These are phyloP conservation scores for Uronychia binucleata DNA, from an alignment of 73 alveolate species.

Conservation along the genomic window DNA sequence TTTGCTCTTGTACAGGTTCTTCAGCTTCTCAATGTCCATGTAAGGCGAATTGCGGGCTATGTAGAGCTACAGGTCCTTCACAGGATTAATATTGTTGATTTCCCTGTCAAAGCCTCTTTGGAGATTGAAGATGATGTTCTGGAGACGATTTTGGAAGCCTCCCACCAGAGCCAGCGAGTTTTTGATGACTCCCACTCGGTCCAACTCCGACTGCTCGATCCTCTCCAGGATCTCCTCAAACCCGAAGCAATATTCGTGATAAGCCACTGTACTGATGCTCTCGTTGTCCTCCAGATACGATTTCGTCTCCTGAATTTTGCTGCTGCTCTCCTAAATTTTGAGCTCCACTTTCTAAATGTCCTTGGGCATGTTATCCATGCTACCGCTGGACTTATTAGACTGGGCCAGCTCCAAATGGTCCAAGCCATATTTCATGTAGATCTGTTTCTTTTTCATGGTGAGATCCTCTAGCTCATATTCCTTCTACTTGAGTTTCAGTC, in stretches of 20 bases:
- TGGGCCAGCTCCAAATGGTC: neutral
- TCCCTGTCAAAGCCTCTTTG: constrained; percentile 46
- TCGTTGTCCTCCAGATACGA: constrained; percentile 2
- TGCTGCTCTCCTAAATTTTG: constrained; percentile 10
- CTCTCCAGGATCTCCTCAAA: constrained; percentile 41
- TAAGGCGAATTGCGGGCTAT: constrained; percentile 34
- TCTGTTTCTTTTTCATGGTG: constrained; percentile 19
- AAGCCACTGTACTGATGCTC: neutral
- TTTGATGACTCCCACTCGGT: constrained; percentile 41
- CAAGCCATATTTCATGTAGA: constrained; percentile 34
- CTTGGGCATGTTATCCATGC: constrained; percentile 38
- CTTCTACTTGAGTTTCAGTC: constrained; percentile 5
- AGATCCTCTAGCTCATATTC: constrained; percentile 17
- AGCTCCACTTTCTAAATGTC: constrained; percentile 35
- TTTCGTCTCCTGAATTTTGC: constrained; percentile 24
- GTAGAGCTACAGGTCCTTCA: constrained; percentile 42
- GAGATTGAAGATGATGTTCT: constrained; percentile 3
- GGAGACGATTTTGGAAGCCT: neutral
- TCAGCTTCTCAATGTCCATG: constrained; percentile 39
- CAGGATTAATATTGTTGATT: constrained; percentile 26
- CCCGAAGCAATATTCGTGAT: constrained; percentile 7
- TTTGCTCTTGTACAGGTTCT: constrained; percentile 39
- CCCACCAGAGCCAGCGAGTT: constrained; percentile 8
- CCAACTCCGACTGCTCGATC: constrained; percentile 31
- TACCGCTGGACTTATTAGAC: constrained; percentile 6